Base-by-base conservation (phyloP, 1,139 yeast species). In the Magnusiomyces magnusii region DNA sequence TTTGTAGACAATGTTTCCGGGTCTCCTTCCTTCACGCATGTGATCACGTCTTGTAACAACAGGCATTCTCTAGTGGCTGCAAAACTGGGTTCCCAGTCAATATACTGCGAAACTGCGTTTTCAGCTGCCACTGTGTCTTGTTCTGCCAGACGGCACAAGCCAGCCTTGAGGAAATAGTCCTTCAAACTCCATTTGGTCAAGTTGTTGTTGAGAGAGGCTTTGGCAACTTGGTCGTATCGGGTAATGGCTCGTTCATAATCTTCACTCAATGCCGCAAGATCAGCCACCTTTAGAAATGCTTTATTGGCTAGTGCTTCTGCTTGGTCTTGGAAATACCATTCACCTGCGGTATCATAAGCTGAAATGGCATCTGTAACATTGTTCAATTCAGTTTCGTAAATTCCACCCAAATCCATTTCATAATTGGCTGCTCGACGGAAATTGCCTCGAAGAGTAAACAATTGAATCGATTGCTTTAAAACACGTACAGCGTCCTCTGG, bases 361-460 rank as follows among this genome's bases (percentile, higher is more conserved):
- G 79, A 78, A 58, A 87, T 80, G 2, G 99, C 97, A 65, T 81
- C 81, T 21, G 79, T 77, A 28, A 75, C 73, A 68, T 92, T 95
- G 58, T 81, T 80, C 44, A 87, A 76, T 52, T 84, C 86, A 55
- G 80, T 80, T 72, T 93, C 98, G 70, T 88, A 90, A 54, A 93
- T 74, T 65, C 85, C 93, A 2, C 92, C 99, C 68, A 93, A 79
- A 71, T 93, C 98, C 78, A 87, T 83, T 68, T 93, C 87, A 74
- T 88, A 92, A 70, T 90, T 90, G 23, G 99, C 99, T 25, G 96
- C 97, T 71, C 99, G 80, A 71, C 99, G 84, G 75, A 93, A 95
- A 71, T 92, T 97, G 17, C 99, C 99, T 65, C 91, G 84, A 64
- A 84, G 81, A 0, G 96, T 90, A 73, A 92, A 92, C 67, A 89